Base-by-base conservation (phyloP, 306 rosid genomes). In the Sechiopsis laciniata region DNA sequence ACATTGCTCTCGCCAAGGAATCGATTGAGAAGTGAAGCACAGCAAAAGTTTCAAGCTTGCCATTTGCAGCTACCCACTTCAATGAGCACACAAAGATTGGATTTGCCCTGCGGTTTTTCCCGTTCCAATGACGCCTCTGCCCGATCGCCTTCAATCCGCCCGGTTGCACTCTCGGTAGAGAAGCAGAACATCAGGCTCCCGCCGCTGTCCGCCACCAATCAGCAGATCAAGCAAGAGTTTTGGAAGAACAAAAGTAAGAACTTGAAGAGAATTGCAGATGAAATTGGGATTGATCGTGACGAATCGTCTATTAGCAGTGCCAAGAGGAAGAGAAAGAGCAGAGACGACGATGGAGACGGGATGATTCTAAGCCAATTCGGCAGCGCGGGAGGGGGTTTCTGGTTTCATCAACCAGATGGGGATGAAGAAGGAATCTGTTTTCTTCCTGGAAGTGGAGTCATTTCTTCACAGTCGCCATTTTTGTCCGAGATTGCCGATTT, bases 1-100 rank as follows among this genome's bases (percentile, higher is more conserved):
- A 82, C 97, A 87, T 84, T 95, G 92, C 85, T 89, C 88, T 95
- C 97, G 79, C 99, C 99, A 20, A 91, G 96, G 83, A 97, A 95
- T 80, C 91, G 96, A 88, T 85, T 95, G 86, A 95, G 96, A 85
- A 95, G 88, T 78, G 99, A 95, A 94, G 86, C 87, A 74, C 78
- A 88, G 55, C 77, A 90, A 77, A 94, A 86, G 87, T 94, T 89
- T 77, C 99, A 91, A 86, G 90, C 96, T 55, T 89, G 93, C 80
- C 96, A 89, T 87, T 87, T 91, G 58, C 96, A 87, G 81, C 60
- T 84, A 68, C 93, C 97, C 57, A 86, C 97, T 76, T 84, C 97
- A n/a, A 91, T 91, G 99, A 91, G 77, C 93, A 85, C 99, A 14
- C 99, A 95, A 84, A 82, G 99, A 80, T 80, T 95, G 85, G 99